Conservation (phyloP, 352 stramenopile species). For the Pythium chondricola region DNA sequence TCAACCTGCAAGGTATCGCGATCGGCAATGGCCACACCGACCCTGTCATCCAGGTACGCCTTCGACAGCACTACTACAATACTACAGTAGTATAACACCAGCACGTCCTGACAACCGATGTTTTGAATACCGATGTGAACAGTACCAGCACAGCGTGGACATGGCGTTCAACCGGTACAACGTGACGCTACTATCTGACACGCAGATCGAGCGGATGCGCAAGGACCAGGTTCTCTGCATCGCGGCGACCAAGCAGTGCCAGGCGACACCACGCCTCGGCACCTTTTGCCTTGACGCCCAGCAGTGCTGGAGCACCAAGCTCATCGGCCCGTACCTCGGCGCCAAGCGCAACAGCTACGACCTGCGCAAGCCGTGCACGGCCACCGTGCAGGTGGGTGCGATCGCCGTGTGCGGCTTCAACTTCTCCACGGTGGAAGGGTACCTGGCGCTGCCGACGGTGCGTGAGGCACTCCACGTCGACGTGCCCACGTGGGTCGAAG, state of each 20-base stretch:
- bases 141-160: slow-evolving; percentile 61
- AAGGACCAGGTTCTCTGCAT: slow-evolving; percentile 14
- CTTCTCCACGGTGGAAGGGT: slow-evolving; percentile 30
- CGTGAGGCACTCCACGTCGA: slow-evolving; percentile 18
- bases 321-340: slow-evolving; percentile 34
- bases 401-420: slow-evolving; percentile 24
- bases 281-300: slow-evolving; percentile 29
- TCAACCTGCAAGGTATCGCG: slow-evolving; percentile 55
- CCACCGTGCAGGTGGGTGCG: slow-evolving; percentile 23
- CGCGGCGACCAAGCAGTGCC: slow-evolving; percentile 20
- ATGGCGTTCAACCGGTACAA: slow-evolving; percentile 76
- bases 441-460: slow-evolving; percentile 41
- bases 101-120: slow-evolving; percentile 5
- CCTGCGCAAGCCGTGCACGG: slow-evolving; percentile 50
- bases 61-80: not conserved
- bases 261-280: slow-evolving; percentile 20
- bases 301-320: slow-evolving; percentile 25
- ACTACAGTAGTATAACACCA: not conserved
- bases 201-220: slow-evolving; percentile 41
- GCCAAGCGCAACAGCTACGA: slow-evolving; percentile 70
- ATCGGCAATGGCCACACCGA: slow-evolving; percentile 75
- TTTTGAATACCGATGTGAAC: no score
- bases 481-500: slow-evolving; percentile 36
- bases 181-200: slow-evolving; percentile 40
- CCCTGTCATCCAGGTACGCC: slow-evolving; percentile 22